Conservation (phyloP, 169 alveolate genomes). For the Eimeria necatrix region DNA sequence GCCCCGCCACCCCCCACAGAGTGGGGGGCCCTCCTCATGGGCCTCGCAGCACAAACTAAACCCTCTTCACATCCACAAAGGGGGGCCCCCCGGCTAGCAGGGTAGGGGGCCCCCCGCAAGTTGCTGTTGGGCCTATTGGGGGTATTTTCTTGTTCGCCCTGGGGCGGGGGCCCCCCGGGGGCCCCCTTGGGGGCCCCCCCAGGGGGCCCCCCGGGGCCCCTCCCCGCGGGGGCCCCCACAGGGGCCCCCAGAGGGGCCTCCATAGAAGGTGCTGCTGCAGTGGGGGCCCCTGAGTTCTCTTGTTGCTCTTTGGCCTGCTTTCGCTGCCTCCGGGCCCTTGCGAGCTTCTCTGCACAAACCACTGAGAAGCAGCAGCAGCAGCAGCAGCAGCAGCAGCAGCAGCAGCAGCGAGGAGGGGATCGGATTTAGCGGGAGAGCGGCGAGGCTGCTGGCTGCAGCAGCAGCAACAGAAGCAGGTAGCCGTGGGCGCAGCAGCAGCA, state of each 20-base stretch:
- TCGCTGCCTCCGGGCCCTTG: slow-evolving; percentile 42
- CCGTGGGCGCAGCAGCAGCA: no score
- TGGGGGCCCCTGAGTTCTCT: not conserved
- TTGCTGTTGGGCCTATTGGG: not conserved
- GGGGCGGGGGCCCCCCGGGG: not conserved
- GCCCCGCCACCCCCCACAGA: not conserved
- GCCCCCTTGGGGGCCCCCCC: no score
- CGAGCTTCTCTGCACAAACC: slow-evolving; percentile 58
- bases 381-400: not conserved
- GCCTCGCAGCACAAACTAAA: not conserved
- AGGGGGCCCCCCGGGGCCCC: no score
- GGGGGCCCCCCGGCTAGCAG: slow-evolving; percentile 24
- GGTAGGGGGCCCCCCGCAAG: slow-evolving; percentile 29
- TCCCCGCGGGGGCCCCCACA: no score
- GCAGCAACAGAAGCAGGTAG: no score
- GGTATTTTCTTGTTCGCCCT: slow-evolving; percentile 16
- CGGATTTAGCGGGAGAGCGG: no score
- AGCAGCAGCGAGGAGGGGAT: no score
- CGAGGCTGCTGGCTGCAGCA: no score
- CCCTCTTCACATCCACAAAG: not conserved
- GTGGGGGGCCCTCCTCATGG: not conserved
- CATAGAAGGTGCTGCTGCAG: not conserved
- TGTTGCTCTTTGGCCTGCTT: not conserved
- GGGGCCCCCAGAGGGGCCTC: not conserved
- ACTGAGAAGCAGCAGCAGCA: not conserved